Evolutionary conservation across 805 yeast species (phyloP).

Genomic region (Wickerhamiella hasegawae): DNA sequence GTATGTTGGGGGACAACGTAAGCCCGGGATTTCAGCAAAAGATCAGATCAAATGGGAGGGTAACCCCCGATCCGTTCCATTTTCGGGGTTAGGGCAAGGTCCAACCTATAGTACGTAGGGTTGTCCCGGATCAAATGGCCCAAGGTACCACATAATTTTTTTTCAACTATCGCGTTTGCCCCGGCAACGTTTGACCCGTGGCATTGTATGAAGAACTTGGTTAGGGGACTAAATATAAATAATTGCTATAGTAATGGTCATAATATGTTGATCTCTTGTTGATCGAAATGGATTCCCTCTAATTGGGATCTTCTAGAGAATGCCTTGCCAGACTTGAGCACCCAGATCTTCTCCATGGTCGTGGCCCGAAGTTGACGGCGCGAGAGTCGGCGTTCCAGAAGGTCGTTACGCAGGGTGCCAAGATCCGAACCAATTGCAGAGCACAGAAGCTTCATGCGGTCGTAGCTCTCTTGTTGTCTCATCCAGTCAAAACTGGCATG

Average conservation of each 20-base stretch:
- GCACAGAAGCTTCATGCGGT: background rate
- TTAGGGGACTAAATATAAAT: too few relatives aligned
- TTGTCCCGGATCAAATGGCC: too few relatives aligned
- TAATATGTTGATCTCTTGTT: conserved; percentile 4
- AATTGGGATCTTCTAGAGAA: conserved; percentile 5
- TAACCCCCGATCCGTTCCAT: too few relatives aligned
- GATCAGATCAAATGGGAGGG: background rate
- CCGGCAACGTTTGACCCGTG: too few relatives aligned
- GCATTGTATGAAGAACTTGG: too few relatives aligned
- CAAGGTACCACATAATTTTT: too few relatives aligned
- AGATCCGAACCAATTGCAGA: background rate
- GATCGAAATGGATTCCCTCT: conserved; percentile 6
- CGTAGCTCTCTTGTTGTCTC: background rate
- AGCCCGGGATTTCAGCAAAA: background rate
- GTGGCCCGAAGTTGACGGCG: background rate
- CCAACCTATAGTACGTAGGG: too few relatives aligned
- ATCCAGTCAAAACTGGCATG: too few relatives aligned
- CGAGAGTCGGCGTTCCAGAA: too few relatives aligned
- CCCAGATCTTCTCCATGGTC: conserved; percentile 1
- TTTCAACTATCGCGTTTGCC: too few relatives aligned
- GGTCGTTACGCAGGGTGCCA: background rate
- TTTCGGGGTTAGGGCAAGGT: too few relatives aligned
- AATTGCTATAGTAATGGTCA: background rate
- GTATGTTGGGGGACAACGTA: background rate
- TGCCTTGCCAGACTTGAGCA: conserved; percentile 3